These are phyloP conservation scores for Xanthoparmelia taractica DNA, from an alignment of 495 filamentous ascomycete species.

Conservation along the genomic window DNA sequence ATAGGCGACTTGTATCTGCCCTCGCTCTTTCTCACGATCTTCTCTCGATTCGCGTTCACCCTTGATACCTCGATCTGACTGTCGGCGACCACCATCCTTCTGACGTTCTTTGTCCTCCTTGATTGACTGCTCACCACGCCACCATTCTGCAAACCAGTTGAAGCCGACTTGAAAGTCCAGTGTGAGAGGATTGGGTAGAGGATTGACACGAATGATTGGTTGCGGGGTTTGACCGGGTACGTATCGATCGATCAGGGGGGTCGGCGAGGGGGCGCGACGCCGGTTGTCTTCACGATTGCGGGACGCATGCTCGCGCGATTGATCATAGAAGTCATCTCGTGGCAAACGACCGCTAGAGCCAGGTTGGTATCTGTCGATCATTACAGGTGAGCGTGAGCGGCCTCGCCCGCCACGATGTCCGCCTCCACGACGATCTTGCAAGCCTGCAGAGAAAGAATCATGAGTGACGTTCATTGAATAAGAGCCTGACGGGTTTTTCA, in stretches of 20 bases:
- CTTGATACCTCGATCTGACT: slow-evolving; percentile 55
- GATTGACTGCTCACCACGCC: slow-evolving; percentile 74
- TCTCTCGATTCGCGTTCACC: slow-evolving; percentile 72
- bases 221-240: slow-evolving; percentile 71
- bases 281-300: slow-evolving; percentile 57
- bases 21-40: slow-evolving; percentile 81
- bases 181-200: slow-evolving; percentile 70
- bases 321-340: slow-evolving; percentile 45
- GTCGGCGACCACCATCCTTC: slow-evolving; percentile 57
- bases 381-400: slow-evolving; percentile 64
- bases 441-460: slow-evolving; percentile 27
- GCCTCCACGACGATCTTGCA: slow-evolving; percentile 41
- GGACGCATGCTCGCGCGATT: slow-evolving; percentile 57
- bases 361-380: slow-evolving; percentile 67
- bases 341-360: slow-evolving; percentile 47
- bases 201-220: slow-evolving; percentile 58
- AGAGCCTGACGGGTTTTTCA: neutral
- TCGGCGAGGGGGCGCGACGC: slow-evolving; percentile 55
- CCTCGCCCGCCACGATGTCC: slow-evolving; percentile 35
- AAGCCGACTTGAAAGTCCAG: slow-evolving; percentile 93
- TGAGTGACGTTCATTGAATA: slow-evolving; percentile 12
- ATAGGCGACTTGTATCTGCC: slow-evolving; percentile 84
- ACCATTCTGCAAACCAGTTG: slow-evolving; percentile 96
- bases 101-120: slow-evolving; percentile 80
- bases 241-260: slow-evolving; percentile 85